Percentiles rank a stretch among this genome's conserved stretches.
Evolutionary conservation across 1,284 basidiomycete genomes (phyloP).

Genomic region (Microstroma glucosiphilum): DNA sequence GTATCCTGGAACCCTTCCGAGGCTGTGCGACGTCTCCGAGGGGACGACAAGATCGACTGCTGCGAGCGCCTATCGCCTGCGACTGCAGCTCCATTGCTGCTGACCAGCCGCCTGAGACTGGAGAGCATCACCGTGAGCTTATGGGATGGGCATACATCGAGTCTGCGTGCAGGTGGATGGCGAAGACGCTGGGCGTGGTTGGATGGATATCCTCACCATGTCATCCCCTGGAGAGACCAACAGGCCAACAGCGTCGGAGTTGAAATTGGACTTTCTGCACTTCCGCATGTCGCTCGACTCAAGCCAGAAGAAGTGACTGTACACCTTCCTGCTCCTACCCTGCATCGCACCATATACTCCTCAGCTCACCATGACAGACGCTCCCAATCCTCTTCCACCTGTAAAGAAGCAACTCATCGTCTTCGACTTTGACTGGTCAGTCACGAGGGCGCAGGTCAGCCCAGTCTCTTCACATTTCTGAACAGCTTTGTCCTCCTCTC

Average conservation of each 20-base stretch:
- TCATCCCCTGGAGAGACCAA: too few species aligned
- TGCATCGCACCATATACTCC: background rate
- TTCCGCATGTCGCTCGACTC: too few species aligned
- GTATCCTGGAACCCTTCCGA: background rate
- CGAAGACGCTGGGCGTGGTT: too few species aligned
- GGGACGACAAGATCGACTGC: too few species aligned
- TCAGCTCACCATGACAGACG: background rate
- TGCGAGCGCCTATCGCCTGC: background rate
- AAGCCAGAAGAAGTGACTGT: background rate
- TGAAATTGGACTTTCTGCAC: too few species aligned
- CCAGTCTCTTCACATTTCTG: background rate
- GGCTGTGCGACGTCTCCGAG: too few species aligned
- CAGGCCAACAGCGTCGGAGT: too few species aligned
- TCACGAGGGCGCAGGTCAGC: slow-evolving; percentile 11
- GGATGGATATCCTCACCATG: too few species aligned
- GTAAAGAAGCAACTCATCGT: slow-evolving; percentile 67
- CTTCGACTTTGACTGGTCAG: slow-evolving; percentile 94
- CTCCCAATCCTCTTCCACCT: slow-evolving; percentile 22
- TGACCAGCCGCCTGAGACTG: background rate
- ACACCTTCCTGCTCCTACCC: background rate
- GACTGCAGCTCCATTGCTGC: background rate
- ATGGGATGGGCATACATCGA: too few species aligned
- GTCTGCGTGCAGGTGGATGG: too few species aligned
- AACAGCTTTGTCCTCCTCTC: background rate
- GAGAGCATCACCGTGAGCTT: background rate